phyloP scores from a whole-genome alignment of 176 grass and related monocot genomes.

The Carex scoparia region DNA sequence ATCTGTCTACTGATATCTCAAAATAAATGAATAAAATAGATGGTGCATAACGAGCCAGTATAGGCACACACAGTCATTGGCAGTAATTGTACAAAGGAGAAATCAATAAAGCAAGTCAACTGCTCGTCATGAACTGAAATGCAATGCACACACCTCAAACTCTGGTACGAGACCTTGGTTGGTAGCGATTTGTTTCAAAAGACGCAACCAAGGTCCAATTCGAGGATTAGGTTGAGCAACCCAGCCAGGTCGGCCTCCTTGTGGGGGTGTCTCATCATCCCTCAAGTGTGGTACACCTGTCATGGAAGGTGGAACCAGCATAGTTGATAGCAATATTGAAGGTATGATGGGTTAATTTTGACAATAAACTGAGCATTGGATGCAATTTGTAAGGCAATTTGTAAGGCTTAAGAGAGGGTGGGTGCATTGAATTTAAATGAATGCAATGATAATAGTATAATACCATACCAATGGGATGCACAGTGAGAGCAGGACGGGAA shows the following conservation, averaged over 20 bases:
- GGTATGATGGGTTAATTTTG: background rate
- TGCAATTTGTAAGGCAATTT: background rate
- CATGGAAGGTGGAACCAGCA: conserved; percentile 6
- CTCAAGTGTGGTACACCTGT: conserved; percentile 72
- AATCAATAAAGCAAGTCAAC: background rate
- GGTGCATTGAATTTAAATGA: background rate
- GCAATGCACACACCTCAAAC: conserved; percentile 55
- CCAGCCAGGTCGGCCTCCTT: conserved; percentile 84
- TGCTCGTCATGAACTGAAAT: background rate
- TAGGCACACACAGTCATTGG: background rate
- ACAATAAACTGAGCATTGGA: conserved; percentile 2
- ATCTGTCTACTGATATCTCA: background rate
- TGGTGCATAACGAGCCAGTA: background rate
- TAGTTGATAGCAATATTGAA: background rate
- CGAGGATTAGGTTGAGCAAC: conserved; percentile 66
- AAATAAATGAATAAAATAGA: background rate
- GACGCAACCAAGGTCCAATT: conserved; percentile 77
- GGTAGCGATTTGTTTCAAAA: conserved; percentile 57
- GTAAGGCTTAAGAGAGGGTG: conserved; percentile 4
- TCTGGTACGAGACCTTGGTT: conserved; percentile 79
- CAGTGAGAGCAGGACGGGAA: conserved; percentile 63
- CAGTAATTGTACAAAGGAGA: conserved; percentile 10
- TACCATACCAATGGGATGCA: conserved; percentile 76
- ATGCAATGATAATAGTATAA: background rate
- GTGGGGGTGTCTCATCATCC: conserved; percentile 67